Evolutionary conservation across 306 rosid genomes (phyloP), one percentile per base, ranked within the genome.

Genomic region (Argentina anserina): DNA sequence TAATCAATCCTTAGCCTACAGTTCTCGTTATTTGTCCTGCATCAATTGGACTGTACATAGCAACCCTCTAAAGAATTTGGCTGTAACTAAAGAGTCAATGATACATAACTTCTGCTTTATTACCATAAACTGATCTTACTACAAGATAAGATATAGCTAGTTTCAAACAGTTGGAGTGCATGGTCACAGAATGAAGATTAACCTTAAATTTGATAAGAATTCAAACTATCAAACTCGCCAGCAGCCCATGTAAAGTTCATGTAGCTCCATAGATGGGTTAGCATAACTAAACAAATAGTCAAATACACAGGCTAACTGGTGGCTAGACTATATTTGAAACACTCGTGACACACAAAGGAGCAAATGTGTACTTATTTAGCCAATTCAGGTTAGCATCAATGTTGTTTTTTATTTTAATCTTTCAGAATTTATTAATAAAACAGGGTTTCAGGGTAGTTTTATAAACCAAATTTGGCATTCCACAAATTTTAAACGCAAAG

Each of bases 261-360:
- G 63, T 29, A 29, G 69, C 45, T 41, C 55, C 53, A 71, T 26
- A 25, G 7, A 71, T 71, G 41, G 37, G n/a, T 52, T 21, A 47
- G 7, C 55, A 47, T 47, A 15, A 53, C 15, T 6, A 23, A 53
- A 53, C 9, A 11, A 58, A 26, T 10, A 28, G 18, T n/a, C n/a
- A n/a, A n/a, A n/a, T n/a, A n/a, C n/a, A 58, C 10, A 9, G 28
- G 33, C 31, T 9, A 52, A 12, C 47, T 25, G 50, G 25, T 70
- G 25, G 9, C 39, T 39, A 70, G 39, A 53, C 11, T 23, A 53
- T 12, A 40, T 58, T 20, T 52, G 36, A 52, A 45, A 67, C 41
- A 69, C 63, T 21, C 26, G 15, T 11, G n/a, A 10, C 34, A 40
- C 31, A 3, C 69, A 36, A 1, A 7, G 34, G 34, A 9, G 25